Evolutionary conservation across 768 basidiomycete species (phyloP), one percentile per base, ranked within the genome.

Genomic region (Lactarius evosmus): DNA sequence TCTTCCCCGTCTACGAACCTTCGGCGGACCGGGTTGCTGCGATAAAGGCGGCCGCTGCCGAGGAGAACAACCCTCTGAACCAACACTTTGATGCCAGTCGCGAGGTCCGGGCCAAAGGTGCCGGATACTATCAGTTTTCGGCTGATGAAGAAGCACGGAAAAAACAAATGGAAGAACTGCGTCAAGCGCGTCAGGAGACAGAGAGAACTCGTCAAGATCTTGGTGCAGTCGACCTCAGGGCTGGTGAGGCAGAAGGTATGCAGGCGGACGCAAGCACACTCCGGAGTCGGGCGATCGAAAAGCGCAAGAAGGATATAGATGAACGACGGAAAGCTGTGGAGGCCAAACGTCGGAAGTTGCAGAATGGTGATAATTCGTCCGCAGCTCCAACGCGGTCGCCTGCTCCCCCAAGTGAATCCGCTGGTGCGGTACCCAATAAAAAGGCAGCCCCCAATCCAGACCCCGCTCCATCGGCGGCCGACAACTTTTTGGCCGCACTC

Each of bases 111-210:
- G 85, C 89, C 14, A 89, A 88, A 73, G 97, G 91, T 50, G 95
- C 96, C 1, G 95, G 85, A 1, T 93, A 90, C 75, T 97, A 96
- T 74, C 89, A 92, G 72, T 95, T 98, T 75, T 92, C 93, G 14
- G 82, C 73, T 3, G 93, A 97, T 69, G 92, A 94, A 70, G 89
- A 91, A 67, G 84, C 83, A 32, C 80, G 97, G 49, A 77, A 77
- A 67, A 77, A 78, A 56, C 88, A 98, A 73, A 91, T 95, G 93
- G 91, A 91, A 61, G 90, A 89, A 60, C 77, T 98, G 14, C 83
- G 81, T 62, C 72, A 76, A 4, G 81, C 80, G 2, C 79, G 93
- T 49, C 80, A 83, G 52, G 91, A 95, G 72, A 96, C 95, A 0
- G 83, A 84, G 70, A 77, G 78, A 65, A 79, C 77, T 30, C 78